Evolutionary conservation across 768 basidiomycete species (phyloP).

Genomic region (Rossbeevera mucosa): DNA sequence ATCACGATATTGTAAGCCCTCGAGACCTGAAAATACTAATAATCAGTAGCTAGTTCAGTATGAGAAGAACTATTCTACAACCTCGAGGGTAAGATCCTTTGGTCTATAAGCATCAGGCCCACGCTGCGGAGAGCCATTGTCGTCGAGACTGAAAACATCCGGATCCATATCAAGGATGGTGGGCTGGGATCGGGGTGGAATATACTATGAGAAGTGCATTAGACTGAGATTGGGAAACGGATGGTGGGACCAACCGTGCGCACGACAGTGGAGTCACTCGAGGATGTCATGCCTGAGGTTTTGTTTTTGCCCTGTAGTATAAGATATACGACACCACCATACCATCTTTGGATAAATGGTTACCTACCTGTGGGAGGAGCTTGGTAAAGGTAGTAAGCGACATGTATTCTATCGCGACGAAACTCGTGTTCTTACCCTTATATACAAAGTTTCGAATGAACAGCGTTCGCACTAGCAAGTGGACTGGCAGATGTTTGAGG

Average conservation of each 20-base stretch:
- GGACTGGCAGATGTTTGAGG: background rate
- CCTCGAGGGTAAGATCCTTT: conserved; percentile 3
- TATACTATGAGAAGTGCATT: conserved; percentile 3
- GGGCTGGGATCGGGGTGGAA: conserved; percentile 2
- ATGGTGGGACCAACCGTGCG: conserved; percentile 4
- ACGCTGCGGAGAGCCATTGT: background rate
- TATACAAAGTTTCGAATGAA: conserved; percentile 4
- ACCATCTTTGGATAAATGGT: background rate
- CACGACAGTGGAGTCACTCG: background rate
- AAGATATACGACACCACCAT: background rate
- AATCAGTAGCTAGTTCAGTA: background rate
- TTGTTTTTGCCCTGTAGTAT: conserved; percentile 5
- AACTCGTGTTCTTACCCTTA: conserved; percentile 5
- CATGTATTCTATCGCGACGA: background rate
- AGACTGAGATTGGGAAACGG: background rate
- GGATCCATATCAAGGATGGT: conserved; percentile 11
- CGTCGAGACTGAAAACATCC: background rate
- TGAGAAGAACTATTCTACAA: conserved; percentile 1
- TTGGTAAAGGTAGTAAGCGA: background rate
- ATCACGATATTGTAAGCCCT: conserved; percentile 34
- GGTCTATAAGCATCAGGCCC: background rate
- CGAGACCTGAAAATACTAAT: background rate
- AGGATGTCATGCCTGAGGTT: background rate
- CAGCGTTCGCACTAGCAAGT: background rate
- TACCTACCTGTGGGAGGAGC: conserved; percentile 11